A percentile compares a stretch with the other conserved stretches of the same genome.
These are phyloP conservation scores for Vitis cinerea DNA, from an alignment of 164 flowering plant species.

Conservation along the genomic window DNA sequence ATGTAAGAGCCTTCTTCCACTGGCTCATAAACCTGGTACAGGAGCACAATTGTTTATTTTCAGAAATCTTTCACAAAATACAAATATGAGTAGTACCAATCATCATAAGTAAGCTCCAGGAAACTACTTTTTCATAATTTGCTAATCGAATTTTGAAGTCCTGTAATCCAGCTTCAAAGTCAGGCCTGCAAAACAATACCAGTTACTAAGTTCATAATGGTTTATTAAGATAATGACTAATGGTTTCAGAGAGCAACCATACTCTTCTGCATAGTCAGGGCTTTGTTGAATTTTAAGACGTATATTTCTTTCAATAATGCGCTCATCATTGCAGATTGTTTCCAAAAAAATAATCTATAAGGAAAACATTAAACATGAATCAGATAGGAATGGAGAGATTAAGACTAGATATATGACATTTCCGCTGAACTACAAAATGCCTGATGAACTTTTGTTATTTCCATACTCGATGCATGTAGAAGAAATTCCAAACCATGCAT, in stretches of 20 bases:
- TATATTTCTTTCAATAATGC: constrained; percentile 89
- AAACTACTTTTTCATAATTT: constrained; percentile 77
- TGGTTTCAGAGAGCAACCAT: constrained; percentile 20
- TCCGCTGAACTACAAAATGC: neutral
- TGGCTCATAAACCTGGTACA: constrained; percentile 87
- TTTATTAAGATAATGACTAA: neutral
- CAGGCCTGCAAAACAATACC: constrained; percentile 56
- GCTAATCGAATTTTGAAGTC: constrained; percentile 81
- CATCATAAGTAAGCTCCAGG: neutral
- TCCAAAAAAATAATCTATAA: constrained; percentile 90
- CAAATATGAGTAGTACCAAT: neutral
- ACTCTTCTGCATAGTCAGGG: constrained; percentile 98
- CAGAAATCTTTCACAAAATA: neutral
- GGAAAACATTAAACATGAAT: neutral
- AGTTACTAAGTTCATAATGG: constrained; percentile 6
- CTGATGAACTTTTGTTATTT: neutral
- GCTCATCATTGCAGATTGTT: constrained; percentile 83
- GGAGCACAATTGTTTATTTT: neutral
- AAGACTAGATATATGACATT: neutral
- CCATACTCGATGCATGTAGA: neutral
- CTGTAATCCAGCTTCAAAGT: constrained; percentile 84
- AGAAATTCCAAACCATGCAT: too few species aligned
- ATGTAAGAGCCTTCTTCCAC: constrained; percentile 98
- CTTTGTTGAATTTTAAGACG: constrained; percentile 98
- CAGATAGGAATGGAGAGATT: neutral